Conservation (phyloP, 345 rosid genomes). For the Citrus inodora region DNA sequence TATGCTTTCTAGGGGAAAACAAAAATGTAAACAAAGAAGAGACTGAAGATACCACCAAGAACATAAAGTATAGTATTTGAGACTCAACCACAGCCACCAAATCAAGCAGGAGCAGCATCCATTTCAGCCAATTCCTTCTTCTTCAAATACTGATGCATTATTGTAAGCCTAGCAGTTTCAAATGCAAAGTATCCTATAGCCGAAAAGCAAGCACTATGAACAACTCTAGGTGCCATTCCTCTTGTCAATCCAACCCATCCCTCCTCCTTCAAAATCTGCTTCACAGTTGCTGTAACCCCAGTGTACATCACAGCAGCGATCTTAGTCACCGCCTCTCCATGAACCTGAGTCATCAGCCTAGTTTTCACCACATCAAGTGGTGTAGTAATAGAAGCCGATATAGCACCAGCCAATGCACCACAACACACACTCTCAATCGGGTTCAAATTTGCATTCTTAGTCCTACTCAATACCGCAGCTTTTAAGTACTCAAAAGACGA, state of each 20-base stretch:
- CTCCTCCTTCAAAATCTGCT: slow-evolving; percentile 82
- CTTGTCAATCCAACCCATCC: slow-evolving; percentile 84
- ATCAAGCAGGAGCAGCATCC: slow-evolving; percentile 29
- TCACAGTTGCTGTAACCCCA: slow-evolving; percentile 63
- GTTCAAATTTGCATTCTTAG: slow-evolving; percentile 57
- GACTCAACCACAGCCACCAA: neutral
- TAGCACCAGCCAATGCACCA: slow-evolving; percentile 91
- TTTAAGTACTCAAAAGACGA: slow-evolving; percentile 88
- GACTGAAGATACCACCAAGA: slow-evolving; percentile 10
- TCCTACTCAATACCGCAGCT: slow-evolving; percentile 67
- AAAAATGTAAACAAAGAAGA: neutral
- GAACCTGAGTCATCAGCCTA: slow-evolving; percentile 87
- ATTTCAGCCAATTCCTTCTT: slow-evolving; percentile 43
- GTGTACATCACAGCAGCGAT: slow-evolving; percentile 56
- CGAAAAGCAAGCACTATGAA: slow-evolving; percentile 92
- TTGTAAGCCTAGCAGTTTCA: slow-evolving; percentile 82
- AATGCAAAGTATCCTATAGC: slow-evolving; percentile 91
- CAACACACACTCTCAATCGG: slow-evolving; percentile 85
- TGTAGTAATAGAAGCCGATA: slow-evolving; percentile 85
- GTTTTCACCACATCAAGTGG: slow-evolving; percentile 94
- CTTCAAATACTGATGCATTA: slow-evolving; percentile 70
- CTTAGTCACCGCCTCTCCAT: slow-evolving; percentile 39
- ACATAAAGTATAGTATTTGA: neutral
- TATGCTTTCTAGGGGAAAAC: neutral
- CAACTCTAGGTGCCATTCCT: slow-evolving; percentile 83